Evolutionary conservation across 495 filamentous ascomycete species (phyloP).

Genomic region (Lasiosphaeria ovina): DNA sequence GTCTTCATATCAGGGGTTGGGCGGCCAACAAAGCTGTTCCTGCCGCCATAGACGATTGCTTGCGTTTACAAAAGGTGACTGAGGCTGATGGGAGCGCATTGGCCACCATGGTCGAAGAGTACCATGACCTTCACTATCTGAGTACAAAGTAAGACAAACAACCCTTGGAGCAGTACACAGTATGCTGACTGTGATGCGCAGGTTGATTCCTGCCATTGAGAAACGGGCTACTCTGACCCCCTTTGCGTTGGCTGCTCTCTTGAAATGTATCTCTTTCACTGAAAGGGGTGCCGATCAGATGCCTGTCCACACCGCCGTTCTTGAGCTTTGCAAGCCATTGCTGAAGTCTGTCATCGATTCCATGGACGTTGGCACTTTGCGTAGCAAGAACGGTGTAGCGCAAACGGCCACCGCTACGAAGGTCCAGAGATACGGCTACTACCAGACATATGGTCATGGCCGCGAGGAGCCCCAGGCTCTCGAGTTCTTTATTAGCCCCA

Average conservation of each 20-base stretch:
- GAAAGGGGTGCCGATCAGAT: conserved; percentile 3
- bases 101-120: conserved; percentile 12
- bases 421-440: neutral
- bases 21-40: conserved; percentile 12
- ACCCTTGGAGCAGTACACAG: no score
- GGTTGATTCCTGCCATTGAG: conserved; percentile 10
- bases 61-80: neutral
- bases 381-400: neutral
- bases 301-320: no score
- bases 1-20: conserved; percentile 3
- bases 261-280: neutral
- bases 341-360: conserved; percentile 2
- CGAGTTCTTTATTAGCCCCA: neutral
- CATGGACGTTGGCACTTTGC: neutral
- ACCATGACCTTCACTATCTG: conserved; percentile 11
- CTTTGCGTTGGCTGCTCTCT: conserved; percentile 10
- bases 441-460: neutral
- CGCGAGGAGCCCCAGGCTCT: neutral
- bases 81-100: conserved; percentile 7
- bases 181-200: neutral
- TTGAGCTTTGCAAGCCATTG: conserved; percentile 15
- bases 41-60: conserved; percentile 4
- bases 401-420: neutral
- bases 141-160: conserved; percentile 8
- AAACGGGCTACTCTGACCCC: conserved; percentile 6